Conservation (phyloP, 805 yeast species). For the Candida coquimbonensis region DNA sequence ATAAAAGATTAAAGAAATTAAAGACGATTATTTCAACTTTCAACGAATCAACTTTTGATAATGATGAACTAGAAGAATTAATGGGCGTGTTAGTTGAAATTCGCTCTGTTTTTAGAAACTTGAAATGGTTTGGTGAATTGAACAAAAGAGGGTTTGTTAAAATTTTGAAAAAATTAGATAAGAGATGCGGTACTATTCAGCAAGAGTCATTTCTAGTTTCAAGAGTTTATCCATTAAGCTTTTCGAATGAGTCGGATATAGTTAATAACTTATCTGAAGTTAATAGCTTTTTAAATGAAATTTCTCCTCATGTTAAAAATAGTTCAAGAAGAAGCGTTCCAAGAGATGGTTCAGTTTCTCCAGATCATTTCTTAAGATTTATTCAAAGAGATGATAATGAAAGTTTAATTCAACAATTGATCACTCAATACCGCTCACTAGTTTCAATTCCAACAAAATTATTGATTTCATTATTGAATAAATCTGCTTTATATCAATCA, state of each 20-base stretch:
- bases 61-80: slow-evolving; percentile 54
- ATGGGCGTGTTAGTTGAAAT: slow-evolving; percentile 66
- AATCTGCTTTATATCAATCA: slow-evolving; percentile 52
- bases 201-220: slow-evolving; percentile 54
- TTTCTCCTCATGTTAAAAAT: slow-evolving; percentile 36
- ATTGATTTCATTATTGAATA: slow-evolving; percentile 55
- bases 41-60: slow-evolving; percentile 22
- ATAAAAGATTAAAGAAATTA: slow-evolving; percentile 52
- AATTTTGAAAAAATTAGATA: slow-evolving; percentile 85
- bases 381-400: slow-evolving; percentile 38
- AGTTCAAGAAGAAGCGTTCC: background rate
- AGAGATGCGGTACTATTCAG: slow-evolving; percentile 59
- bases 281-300: slow-evolving; percentile 42
- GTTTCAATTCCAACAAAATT: slow-evolving; percentile 48
- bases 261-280: slow-evolving; percentile 45
- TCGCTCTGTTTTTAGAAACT: slow-evolving; percentile 66
- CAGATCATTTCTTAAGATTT: slow-evolving; percentile 17
- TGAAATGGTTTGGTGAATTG: slow-evolving; percentile 91
- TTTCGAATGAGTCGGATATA: slow-evolving; percentile 64
- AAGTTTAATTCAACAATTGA: slow-evolving; percentile 35
- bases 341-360: slow-evolving; percentile 8
- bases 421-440: slow-evolving; percentile 36
- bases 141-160: slow-evolving; percentile 86
- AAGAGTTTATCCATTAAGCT: slow-evolving; percentile 66
- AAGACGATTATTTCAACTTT: slow-evolving; percentile 24